Conservation (phyloP, 2,329 filamentous ascomycete species). For the Mollisia scopiformis region DNA sequence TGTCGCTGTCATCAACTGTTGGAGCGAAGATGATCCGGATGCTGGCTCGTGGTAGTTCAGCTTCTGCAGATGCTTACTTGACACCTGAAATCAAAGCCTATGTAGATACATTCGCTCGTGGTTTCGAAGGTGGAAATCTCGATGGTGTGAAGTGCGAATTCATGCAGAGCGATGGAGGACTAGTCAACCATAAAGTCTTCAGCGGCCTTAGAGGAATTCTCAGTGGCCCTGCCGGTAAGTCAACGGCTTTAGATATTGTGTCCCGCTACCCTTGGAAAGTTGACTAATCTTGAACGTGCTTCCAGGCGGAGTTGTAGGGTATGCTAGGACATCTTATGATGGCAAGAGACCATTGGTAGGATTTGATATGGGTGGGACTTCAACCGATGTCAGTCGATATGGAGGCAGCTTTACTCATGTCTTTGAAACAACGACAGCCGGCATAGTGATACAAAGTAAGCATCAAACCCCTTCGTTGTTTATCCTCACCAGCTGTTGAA, state of each 20-base stretch:
- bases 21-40: conserved; percentile 72
- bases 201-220: conserved; percentile 65
- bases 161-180: conserved; percentile 44
- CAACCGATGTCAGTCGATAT: conserved; percentile 69
- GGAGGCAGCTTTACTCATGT: conserved; percentile 69
- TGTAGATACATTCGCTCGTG: conserved; percentile 67
- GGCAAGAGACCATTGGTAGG: conserved; percentile 69
- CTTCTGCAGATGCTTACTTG: conserved; percentile 69
- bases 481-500: no score
- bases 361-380: conserved; percentile 67
- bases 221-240: conserved; percentile 59
- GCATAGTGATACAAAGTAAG: conserved; percentile 75
- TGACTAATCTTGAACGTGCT: no score
- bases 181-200: conserved; percentile 55
- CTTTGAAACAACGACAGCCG: conserved; percentile 77
- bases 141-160: conserved; percentile 42
- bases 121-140: conserved; percentile 58
- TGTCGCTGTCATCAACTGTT: conserved; percentile 65
- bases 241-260: no score
- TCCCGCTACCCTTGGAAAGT: no score
- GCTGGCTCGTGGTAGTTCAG: conserved; percentile 65
- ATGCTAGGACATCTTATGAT: conserved; percentile 68
- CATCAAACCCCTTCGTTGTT: no score
- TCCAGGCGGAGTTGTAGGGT: conserved; percentile 67
- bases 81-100: conserved; percentile 70